Conservation (phyloP, 1,139 yeast species). For the Pichia sp. region DNA sequence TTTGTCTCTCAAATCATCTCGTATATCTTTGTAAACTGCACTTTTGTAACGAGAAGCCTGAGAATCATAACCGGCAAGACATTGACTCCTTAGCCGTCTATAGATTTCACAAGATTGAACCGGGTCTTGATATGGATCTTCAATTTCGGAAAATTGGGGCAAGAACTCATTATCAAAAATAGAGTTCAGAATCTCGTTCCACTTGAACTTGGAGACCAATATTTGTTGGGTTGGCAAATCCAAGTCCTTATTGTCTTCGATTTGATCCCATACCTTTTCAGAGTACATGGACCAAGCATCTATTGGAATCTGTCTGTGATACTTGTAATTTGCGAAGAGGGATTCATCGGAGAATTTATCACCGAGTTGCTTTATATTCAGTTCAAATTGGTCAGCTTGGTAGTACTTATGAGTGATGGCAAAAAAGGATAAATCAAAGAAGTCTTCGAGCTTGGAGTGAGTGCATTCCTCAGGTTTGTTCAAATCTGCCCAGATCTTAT, state of each 20-base stretch:
- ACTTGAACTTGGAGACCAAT: constrained; percentile 86
- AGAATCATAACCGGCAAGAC: constrained; percentile 51
- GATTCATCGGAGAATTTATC: constrained; percentile 39
- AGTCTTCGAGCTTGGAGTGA: constrained; percentile 54
- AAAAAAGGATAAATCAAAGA: constrained; percentile 77
- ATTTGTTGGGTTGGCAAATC: constrained; percentile 97
- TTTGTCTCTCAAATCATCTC: constrained; percentile 39
- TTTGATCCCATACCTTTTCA: constrained; percentile 89
- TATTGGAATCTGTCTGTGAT: constrained; percentile 82
- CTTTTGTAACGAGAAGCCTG: constrained; percentile 68
- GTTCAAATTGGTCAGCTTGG: constrained; percentile 65
- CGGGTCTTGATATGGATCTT: constrained; percentile 18
- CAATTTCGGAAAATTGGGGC: constrained; percentile 19
- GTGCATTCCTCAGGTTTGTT: constrained; percentile 63
- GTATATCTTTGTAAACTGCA: constrained; percentile 58
- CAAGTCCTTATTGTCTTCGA: constrained; percentile 84
- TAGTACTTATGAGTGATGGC: constrained; percentile 82
- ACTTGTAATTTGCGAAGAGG: constrained; percentile 58
- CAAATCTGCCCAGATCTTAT: constrained; percentile 70
- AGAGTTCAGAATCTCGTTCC: constrained; percentile 72
- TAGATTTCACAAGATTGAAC: constrained; percentile 36
- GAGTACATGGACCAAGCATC: constrained; percentile 97
- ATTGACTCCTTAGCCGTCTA: constrained; percentile 33
- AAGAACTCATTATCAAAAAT: constrained; percentile 42
- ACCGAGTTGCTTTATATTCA: constrained; percentile 59